These are phyloP conservation scores for Tulasnella calospora DNA, from an alignment of 768 basidiomycete species.

Conservation along the genomic window DNA sequence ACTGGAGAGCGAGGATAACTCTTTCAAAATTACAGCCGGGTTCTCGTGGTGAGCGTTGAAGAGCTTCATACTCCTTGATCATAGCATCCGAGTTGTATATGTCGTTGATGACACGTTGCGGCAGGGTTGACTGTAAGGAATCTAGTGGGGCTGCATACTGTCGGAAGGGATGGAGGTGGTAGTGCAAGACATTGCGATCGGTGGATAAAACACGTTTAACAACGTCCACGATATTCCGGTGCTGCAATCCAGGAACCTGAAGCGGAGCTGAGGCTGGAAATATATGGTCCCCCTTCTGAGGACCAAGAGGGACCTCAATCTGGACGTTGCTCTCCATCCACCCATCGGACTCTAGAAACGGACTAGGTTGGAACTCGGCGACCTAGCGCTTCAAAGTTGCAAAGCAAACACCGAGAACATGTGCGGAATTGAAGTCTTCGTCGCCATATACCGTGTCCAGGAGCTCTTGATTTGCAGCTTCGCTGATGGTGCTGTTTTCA, in stretches of 20 bases:
- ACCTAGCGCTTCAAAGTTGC: neutral
- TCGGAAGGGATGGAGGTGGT: constrained; percentile 9
- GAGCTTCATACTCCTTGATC: constrained; percentile 12
- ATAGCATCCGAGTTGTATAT: constrained; percentile 18
- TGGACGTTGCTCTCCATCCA: neutral
- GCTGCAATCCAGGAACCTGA: neutral
- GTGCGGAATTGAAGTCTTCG: neutral
- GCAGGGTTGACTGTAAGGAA: neutral
- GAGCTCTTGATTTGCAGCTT: neutral
- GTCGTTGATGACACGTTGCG: constrained; percentile 11
- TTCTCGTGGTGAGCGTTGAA: neutral
- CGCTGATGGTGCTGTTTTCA: neutral
- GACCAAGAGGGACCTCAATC: constrained; percentile 1
- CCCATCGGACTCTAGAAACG: neutral
- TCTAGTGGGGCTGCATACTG: neutral
- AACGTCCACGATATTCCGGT: neutral
- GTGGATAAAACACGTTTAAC: neutral
- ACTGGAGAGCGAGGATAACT: constrained; percentile 19
- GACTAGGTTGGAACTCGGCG: constrained; percentile 10
- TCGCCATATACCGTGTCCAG: neutral
- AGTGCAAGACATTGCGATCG: neutral
- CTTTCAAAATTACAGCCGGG: constrained; percentile 5
- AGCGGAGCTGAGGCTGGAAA: neutral
- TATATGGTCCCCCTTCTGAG: neutral
- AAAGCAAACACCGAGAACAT: neutral